Evolutionary conservation across 2,329 filamentous ascomycete species (phyloP).

Genomic region (Plenodomus lindquistii): DNA sequence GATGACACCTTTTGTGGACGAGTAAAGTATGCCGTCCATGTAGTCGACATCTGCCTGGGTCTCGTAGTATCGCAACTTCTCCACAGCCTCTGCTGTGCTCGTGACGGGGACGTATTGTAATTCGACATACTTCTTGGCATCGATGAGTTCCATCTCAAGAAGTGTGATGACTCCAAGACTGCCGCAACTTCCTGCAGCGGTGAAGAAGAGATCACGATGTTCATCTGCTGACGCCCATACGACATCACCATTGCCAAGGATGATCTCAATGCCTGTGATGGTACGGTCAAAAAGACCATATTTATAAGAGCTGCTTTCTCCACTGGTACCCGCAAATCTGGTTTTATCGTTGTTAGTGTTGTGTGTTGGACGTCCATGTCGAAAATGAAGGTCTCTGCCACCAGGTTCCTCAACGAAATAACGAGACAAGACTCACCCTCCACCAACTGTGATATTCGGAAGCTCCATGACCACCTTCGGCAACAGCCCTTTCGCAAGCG

Average conservation of each 20-base stretch:
- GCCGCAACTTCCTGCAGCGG: slow-evolving; percentile 63
- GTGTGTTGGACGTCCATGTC: neutral
- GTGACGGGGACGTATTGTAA: slow-evolving; percentile 63
- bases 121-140: slow-evolving; percentile 61
- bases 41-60: slow-evolving; percentile 59
- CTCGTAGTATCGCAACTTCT: slow-evolving; percentile 54
- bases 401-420: neutral
- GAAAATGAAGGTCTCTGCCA: neutral
- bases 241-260: slow-evolving; percentile 62
- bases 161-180: slow-evolving; percentile 65
- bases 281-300: slow-evolving; percentile 69
- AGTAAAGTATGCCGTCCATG: slow-evolving; percentile 71
- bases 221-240: slow-evolving; percentile 51
- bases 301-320: slow-evolving; percentile 68
- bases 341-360: neutral
- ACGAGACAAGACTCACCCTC: slow-evolving; percentile 47
- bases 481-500: slow-evolving; percentile 59
- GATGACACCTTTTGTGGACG: slow-evolving; percentile 58
- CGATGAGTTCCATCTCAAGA: slow-evolving; percentile 61
- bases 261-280: slow-evolving; percentile 65
- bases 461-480: slow-evolving; percentile 73
- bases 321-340: slow-evolving; percentile 65
- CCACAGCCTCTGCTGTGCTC: slow-evolving; percentile 54
- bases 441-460: slow-evolving; percentile 69
- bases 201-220: slow-evolving; percentile 61